Evolutionary conservation across 306 rosid species (phyloP).

Genomic region (Delonix regia): DNA sequence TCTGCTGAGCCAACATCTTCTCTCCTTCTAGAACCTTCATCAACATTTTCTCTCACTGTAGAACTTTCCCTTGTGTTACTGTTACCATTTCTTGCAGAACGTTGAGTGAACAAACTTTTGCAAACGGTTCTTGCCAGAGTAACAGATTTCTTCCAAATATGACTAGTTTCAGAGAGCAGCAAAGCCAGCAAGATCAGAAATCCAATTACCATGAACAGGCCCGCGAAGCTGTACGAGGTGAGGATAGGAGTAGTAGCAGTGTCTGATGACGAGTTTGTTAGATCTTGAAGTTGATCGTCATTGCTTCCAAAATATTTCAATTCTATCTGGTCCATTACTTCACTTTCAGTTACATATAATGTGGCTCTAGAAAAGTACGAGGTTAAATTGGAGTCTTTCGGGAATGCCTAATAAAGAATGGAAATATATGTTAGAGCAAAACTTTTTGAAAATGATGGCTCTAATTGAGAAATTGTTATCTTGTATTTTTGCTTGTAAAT

Average conservation of each 20-base stretch:
- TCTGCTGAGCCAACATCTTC: too few relatives aligned
- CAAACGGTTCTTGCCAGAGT: neutral
- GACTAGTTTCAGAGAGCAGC: constrained; percentile 9
- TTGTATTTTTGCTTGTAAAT: too few relatives aligned
- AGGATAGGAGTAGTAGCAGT: neutral
- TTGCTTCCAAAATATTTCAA: constrained; percentile 15
- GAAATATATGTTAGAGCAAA: neutral
- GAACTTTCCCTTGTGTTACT: too few relatives aligned
- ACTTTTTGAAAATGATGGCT: too few relatives aligned
- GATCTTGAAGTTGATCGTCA: neutral
- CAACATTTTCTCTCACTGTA: too few relatives aligned
- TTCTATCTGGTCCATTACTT: neutral
- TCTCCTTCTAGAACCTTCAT: too few relatives aligned
- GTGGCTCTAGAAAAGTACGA: constrained; percentile 31
- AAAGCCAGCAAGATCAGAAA: constrained; percentile 6
- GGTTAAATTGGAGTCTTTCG: neutral
- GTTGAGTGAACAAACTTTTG: too few relatives aligned
- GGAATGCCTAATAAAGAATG: constrained; percentile 17
- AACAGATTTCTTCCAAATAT: constrained; percentile 7
- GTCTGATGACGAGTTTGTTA: neutral
- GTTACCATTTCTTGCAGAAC: too few relatives aligned
- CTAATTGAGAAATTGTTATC: too few relatives aligned
- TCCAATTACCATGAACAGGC: constrained; percentile 31
- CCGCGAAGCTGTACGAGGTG: constrained; percentile 26
- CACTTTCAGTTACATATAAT: neutral